These are phyloP conservation scores for Triticum dicoccoides DNA, from an alignment of 176 grass and related monocot species.

Conservation along the genomic window DNA sequence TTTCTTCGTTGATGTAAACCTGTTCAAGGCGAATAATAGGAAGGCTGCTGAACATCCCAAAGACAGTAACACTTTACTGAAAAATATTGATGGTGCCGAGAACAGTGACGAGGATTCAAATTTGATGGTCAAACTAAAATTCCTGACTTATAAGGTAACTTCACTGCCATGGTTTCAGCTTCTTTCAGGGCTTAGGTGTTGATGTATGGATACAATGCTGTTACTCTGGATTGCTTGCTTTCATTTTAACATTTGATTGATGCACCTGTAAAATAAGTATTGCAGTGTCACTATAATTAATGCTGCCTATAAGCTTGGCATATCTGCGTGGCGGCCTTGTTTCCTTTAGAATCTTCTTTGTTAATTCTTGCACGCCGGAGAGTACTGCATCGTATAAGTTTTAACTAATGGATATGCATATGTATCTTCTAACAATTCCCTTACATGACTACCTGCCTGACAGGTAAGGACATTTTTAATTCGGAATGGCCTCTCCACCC, in stretches of 20 bases:
- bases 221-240: not conserved
- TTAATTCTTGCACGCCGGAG: not conserved
- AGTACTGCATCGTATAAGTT: not conserved
- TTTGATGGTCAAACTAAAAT: constrained; percentile 97
- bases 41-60: constrained; percentile 50
- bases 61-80: constrained; percentile 52
- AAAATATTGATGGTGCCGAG: constrained; percentile 44
- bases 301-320: not conserved
- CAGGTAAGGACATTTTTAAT: not conserved
- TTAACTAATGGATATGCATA: not conserved
- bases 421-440: not conserved
- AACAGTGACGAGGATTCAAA: constrained; percentile 59
- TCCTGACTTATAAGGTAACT: constrained; percentile 88
- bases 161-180: constrained; percentile 11
- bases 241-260: not conserved
- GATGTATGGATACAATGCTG: not conserved
- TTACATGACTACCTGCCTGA: not conserved
- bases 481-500: constrained; percentile 35
- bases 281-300: not conserved
- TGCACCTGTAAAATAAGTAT: constrained; percentile 4
- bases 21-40: constrained; percentile 77
- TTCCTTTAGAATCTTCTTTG: not conserved
- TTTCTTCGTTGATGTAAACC: constrained; percentile 92
- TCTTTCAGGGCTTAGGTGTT: not conserved
- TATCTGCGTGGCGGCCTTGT: not conserved